These are phyloP conservation scores for Drechslerella dactyloides DNA, from an alignment of 2,329 filamentous ascomycete genomes.

Conservation along the genomic window DNA sequence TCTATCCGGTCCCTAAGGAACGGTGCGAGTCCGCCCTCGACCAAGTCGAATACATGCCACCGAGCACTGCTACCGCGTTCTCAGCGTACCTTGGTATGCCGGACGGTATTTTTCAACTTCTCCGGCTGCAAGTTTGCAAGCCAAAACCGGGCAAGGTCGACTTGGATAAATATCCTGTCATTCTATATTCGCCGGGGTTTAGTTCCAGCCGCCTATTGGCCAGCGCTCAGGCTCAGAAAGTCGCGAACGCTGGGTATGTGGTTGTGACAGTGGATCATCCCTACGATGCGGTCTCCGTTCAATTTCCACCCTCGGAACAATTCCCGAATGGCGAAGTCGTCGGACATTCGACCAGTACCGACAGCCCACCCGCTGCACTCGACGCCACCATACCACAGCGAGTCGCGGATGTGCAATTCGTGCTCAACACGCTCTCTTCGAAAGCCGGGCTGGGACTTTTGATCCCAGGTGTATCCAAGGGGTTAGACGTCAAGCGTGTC, in stretches of 20 bases:
- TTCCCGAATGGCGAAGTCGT: slow-evolving; percentile 54
- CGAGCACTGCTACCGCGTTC: background rate
- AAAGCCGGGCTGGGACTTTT: slow-evolving; percentile 21
- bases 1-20: background rate
- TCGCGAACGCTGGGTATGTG: background rate
- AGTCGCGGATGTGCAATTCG: slow-evolving; percentile 36
- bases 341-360: slow-evolving; percentile 24
- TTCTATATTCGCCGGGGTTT: background rate
- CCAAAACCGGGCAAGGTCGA: background rate
- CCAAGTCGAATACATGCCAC: background rate
- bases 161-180: background rate
- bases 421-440: slow-evolving; percentile 48
- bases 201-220: background rate
- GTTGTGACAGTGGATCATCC: background rate
- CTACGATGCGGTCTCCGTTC: background rate
- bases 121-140: background rate
- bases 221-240: background rate
- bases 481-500: slow-evolving; percentile 15
- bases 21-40: background rate
- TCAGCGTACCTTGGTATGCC: background rate
- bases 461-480: slow-evolving; percentile 14
- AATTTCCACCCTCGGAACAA: too few species aligned
- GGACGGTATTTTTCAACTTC: background rate
- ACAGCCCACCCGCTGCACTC: too few species aligned
- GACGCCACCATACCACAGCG: slow-evolving; percentile 8